Conservation (phyloP, 1,284 basidiomycete genomes). For the Ganoderma lucidum region DNA sequence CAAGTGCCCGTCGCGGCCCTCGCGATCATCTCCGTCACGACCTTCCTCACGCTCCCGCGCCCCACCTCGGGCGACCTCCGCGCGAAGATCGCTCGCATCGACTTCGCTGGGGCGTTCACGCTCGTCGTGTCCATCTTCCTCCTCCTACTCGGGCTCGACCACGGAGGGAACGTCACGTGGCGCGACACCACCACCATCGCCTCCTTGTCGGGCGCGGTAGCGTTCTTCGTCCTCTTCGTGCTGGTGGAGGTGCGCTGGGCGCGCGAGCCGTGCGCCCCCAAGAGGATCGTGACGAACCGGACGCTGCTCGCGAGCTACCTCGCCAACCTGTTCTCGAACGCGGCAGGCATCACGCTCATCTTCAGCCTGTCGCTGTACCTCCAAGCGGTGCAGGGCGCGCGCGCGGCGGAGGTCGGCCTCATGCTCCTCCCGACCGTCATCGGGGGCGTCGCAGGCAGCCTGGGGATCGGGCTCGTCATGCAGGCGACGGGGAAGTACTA, state of each 20-base stretch:
- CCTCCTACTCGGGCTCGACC: conserved; percentile 63
- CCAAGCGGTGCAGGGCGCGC: conserved; percentile 58
- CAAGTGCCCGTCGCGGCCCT: conserved; percentile 64
- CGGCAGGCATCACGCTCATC: conserved; percentile 52
- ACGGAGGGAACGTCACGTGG: conserved; percentile 67
- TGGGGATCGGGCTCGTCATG: conserved; percentile 60
- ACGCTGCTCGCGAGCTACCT: conserved; percentile 61
- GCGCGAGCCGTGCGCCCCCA: conserved; percentile 65
- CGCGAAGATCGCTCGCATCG: conserved; percentile 61
- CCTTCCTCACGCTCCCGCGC: conserved; percentile 59
- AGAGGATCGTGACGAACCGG: conserved; percentile 56
- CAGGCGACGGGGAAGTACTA: conserved; percentile 67
- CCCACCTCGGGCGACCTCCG: conserved; percentile 46
- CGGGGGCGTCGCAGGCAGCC: conserved; percentile 56
- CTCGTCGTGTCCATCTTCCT: conserved; percentile 60
- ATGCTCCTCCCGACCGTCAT: conserved; percentile 58
- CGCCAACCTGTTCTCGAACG: conserved; percentile 65
- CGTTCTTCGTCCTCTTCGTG: conserved; percentile 38
- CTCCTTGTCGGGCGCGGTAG: conserved; percentile 34
- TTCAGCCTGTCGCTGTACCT: conserved; percentile 65
- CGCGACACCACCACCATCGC: conserved; percentile 44
- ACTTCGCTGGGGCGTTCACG: conserved; percentile 61
- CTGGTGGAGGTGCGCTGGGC: conserved; percentile 54
- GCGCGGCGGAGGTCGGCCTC: conserved; percentile 56
- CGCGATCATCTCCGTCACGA: conserved; percentile 58